A percentile compares a stretch with the other conserved stretches of the same genome.
Conservation (phyloP, 2,329 filamentous ascomycete species). For the Colletotrichum noveboracense region DNA sequence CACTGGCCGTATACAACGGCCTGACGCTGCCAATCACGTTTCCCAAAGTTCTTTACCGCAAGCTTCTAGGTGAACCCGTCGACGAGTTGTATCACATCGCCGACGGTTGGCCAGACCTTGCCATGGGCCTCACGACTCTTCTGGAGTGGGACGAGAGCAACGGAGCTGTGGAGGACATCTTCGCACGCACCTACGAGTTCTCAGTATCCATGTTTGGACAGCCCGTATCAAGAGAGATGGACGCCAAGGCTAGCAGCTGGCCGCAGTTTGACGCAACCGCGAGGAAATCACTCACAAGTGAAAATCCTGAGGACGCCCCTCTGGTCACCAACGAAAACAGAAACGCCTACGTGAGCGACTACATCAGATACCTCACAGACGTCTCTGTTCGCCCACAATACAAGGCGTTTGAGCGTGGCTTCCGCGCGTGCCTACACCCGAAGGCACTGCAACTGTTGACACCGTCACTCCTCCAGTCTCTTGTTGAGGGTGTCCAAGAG, state of each 20-base stretch:
- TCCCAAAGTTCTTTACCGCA: conserved; percentile 82
- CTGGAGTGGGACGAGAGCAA: conserved; percentile 78
- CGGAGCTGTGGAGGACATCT: conserved; percentile 80
- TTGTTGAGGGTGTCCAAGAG: conserved; percentile 83
- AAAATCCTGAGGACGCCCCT: conserved; percentile 60
- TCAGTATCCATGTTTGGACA: conserved; percentile 66
- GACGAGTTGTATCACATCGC: conserved; percentile 76
- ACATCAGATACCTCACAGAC: conserved; percentile 82
- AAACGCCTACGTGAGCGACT: conserved; percentile 79
- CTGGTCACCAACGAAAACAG: conserved; percentile 85
- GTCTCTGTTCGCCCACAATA: conserved; percentile 80
- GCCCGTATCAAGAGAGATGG: conserved; percentile 64
- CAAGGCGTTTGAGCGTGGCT: conserved; percentile 81
- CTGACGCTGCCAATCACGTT: conserved; percentile 91
- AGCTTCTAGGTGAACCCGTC: conserved; percentile 73
- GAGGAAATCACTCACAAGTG: conserved; percentile 33
- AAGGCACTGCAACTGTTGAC: conserved; percentile 77
- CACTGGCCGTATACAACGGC: conserved; percentile 90
- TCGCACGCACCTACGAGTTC: conserved; percentile 87
- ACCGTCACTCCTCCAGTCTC: conserved; percentile 71
- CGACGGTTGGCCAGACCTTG: conserved; percentile 87
- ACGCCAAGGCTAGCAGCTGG: conserved; percentile 47
- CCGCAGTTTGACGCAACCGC: conserved; percentile 51
- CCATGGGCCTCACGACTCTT: conserved; percentile 74
- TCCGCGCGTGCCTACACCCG: conserved; percentile 74